Conservation (phyloP, 2,329 filamentous ascomycete species). For the Xylariomycetidae sp. region DNA sequence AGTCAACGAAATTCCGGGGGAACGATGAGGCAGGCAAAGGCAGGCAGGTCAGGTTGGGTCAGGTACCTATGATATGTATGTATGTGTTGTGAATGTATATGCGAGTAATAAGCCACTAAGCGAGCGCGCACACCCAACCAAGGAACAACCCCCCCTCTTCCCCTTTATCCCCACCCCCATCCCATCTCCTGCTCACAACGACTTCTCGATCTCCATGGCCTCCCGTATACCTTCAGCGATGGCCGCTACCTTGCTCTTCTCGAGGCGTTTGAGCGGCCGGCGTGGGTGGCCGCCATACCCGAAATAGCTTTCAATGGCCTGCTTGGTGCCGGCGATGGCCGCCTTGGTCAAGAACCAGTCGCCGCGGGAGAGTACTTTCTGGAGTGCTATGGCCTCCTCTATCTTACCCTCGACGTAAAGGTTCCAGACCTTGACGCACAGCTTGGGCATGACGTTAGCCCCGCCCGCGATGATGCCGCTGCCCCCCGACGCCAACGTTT, state of each 20-base stretch:
- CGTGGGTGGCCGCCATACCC: conserved; percentile 78
- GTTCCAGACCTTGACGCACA: conserved; percentile 74
- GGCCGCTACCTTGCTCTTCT: conserved; percentile 46
- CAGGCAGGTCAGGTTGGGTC: no score
- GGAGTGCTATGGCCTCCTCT: conserved; percentile 69
- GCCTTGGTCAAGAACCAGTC: conserved; percentile 83
- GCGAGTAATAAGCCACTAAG: no score
- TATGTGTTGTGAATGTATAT: no score
- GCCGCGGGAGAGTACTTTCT: conserved; percentile 71
- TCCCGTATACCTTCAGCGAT: conserved; percentile 56
- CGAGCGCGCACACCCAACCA: no score
- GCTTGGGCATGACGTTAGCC: conserved; percentile 80
- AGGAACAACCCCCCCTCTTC: no score
- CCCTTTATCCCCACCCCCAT: no score
- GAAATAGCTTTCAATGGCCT: conserved; percentile 72
- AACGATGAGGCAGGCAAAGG: no score
- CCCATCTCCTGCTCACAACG: no score
- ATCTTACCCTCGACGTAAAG: conserved; percentile 68
- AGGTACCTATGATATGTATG: no score
- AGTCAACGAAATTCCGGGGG: no score
- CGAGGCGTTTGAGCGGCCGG: conserved; percentile 64
- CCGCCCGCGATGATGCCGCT: conserved; percentile 82
- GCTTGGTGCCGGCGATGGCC: conserved; percentile 82
- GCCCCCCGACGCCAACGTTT: conserved; percentile 74
- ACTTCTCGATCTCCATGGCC: conserved; percentile 62